Evolutionary conservation across 441 rosid genomes (phyloP).

Genomic region (Flueggea neowawraea): DNA sequence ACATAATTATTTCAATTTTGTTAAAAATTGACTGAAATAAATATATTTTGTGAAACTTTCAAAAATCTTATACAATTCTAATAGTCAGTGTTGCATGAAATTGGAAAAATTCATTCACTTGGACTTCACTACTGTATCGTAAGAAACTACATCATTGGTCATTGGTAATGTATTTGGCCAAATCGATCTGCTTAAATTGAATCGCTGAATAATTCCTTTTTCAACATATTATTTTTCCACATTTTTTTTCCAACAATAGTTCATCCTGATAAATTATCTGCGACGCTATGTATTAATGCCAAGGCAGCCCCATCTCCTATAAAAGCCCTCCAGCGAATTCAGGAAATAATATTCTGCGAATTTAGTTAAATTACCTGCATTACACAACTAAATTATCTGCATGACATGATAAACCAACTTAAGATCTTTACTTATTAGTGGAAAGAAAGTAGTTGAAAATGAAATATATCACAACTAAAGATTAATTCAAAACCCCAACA

Average conservation of each 20-base stretch:
- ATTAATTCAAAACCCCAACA: too few relatives aligned
- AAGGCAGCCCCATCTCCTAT: constrained; percentile 45
- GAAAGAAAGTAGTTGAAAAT: too few relatives aligned
- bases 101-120: not conserved
- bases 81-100: too few relatives aligned
- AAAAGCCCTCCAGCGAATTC: constrained; percentile 51
- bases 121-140: constrained; percentile 4
- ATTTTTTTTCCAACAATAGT: constrained; percentile 34
- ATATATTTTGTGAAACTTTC: too few relatives aligned
- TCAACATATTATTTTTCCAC: constrained; percentile 53
- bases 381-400: too few relatives aligned
- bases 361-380: constrained; percentile 30
- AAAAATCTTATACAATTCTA: too few relatives aligned
- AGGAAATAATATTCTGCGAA: constrained; percentile 49
- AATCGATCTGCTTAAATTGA: constrained; percentile 25
- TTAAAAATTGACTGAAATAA: too few relatives aligned
- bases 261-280: constrained; percentile 54
- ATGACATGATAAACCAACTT: constrained; percentile 1
- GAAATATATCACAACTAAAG: too few relatives aligned
- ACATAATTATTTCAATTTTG: too few relatives aligned
- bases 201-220: constrained; percentile 35
- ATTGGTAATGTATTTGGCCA: constrained; percentile 32
- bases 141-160: constrained; percentile 37
- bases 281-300: constrained; percentile 64
- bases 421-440: not conserved